phyloP scores from a whole-genome alignment of 2,329 filamentous ascomycete genomes.

The Ambrosiella xylebori region DNA sequence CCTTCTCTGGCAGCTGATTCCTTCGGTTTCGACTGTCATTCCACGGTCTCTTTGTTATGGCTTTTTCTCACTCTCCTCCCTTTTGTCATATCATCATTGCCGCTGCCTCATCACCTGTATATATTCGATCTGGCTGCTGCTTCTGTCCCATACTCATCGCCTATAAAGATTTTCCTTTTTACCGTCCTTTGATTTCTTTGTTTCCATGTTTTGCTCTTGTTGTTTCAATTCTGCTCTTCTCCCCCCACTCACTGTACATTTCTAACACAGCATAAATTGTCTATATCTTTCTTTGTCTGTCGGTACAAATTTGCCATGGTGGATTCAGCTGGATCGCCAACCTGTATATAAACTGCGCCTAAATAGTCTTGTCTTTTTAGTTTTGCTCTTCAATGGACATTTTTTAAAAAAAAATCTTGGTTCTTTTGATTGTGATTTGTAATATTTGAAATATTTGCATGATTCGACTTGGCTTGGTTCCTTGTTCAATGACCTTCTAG shows the following conservation, averaged over 20 bases:
- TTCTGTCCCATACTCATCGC: not conserved
- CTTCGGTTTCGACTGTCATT: not conserved
- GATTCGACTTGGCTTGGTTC: too few species aligned
- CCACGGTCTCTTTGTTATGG: not conserved
- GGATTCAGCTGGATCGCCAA: not conserved
- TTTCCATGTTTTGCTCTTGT: conserved; percentile 5
- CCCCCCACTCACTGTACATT: not conserved
- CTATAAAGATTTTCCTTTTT: not conserved
- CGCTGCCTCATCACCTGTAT: conserved; percentile 3
- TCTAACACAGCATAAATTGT: not conserved
- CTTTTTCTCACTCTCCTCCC: not conserved
- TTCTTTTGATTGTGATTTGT: not conserved
- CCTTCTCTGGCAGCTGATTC: not conserved
- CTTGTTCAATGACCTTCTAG: not conserved
- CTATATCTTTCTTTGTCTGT: not conserved
- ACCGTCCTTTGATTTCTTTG: conserved; percentile 1
- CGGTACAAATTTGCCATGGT: conserved; percentile 1
- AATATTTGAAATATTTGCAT: not conserved
- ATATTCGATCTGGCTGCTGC: conserved; percentile 7
- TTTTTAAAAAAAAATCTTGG: not conserved
- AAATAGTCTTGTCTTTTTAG: conserved; percentile 2
- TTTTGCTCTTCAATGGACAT: conserved; percentile 5
- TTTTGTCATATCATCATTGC: not conserved
- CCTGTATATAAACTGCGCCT: conserved; percentile 3
- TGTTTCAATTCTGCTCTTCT: not conserved